Percentiles rank a stretch among this genome's conserved stretches.
Conservation (phyloP, 768 basidiomycete species). For the Leccinum broughii region DNA sequence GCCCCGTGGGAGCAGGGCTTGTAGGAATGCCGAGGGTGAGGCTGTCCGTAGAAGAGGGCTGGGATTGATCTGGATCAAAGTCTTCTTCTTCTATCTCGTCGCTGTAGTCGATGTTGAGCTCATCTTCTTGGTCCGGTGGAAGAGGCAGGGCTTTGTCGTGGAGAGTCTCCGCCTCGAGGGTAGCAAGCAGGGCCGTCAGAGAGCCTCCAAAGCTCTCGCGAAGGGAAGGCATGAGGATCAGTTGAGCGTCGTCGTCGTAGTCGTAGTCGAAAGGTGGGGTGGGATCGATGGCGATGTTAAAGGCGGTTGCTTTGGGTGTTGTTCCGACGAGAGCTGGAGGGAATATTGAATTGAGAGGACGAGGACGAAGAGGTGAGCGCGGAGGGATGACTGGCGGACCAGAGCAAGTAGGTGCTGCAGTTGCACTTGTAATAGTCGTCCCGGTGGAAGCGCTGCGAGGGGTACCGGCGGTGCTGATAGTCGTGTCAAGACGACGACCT, state of each 20-base stretch:
- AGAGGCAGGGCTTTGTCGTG: constrained; percentile 34
- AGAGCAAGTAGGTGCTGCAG: neutral
- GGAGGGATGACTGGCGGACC: constrained; percentile 31
- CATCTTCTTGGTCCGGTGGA: constrained; percentile 30
- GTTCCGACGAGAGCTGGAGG: constrained; percentile 16
- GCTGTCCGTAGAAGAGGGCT: constrained; percentile 28
- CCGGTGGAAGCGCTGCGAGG: constrained; percentile 13
- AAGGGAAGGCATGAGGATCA: constrained; percentile 32
- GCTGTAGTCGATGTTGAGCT: constrained; percentile 20
- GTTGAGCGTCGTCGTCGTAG: constrained; percentile 18
- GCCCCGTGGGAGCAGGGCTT: constrained; percentile 4
- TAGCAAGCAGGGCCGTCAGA: constrained; percentile 32
- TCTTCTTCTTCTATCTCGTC: constrained; percentile 31
- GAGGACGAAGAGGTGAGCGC: constrained; percentile 33
- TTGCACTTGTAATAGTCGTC: neutral
- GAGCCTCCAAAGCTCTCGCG: constrained; percentile 35
- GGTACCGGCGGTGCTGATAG: constrained; percentile 11
- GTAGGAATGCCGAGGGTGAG: constrained; percentile 22
- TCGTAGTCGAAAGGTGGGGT: constrained; percentile 12
- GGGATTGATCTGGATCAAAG: constrained; percentile 26
- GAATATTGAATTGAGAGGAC: constrained; percentile 17
- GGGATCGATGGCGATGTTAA: neutral
- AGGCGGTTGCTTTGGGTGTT: constrained; percentile 9
- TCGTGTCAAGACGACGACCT: constrained; percentile 11
- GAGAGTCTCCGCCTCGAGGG: constrained; percentile 30